Conservation (phyloP, 2,329 filamentous ascomycete genomes). For the Sclerotinia borealis region DNA sequence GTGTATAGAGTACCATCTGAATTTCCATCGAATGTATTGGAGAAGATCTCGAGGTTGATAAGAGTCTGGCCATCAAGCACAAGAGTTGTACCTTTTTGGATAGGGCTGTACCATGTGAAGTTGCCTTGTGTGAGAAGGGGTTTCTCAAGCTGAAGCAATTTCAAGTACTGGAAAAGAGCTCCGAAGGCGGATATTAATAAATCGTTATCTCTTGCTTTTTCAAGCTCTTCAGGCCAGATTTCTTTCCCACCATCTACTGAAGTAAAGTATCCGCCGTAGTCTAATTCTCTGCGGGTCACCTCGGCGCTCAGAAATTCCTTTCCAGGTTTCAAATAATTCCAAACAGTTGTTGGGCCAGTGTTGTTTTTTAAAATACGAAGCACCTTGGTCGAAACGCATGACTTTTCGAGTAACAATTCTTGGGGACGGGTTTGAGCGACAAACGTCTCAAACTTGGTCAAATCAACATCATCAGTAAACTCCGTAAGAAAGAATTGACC, state of each 20-base stretch:
- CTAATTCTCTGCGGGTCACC: constrained; percentile 72
- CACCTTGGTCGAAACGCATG: constrained; percentile 77
- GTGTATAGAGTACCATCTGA: constrained; percentile 81
- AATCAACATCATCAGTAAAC: constrained; percentile 83
- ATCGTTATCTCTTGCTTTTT: constrained; percentile 69
- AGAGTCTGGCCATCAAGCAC: constrained; percentile 93
- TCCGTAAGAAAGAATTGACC: constrained; percentile 92
- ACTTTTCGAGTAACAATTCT: constrained; percentile 86
- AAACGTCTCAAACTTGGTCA: constrained; percentile 96
- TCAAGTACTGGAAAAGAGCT: constrained; percentile 80
- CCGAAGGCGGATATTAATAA: constrained; percentile 86
- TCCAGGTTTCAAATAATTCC: constrained; percentile 83
- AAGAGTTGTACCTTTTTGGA: constrained; percentile 79
- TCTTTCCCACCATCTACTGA: constrained; percentile 49
- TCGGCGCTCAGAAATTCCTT: constrained; percentile 91
- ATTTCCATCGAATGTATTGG: constrained; percentile 85
- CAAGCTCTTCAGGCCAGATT: constrained; percentile 69
- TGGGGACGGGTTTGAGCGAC: constrained; percentile 86
- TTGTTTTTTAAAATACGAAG: constrained; percentile 94
- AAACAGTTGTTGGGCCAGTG: constrained; percentile 84
- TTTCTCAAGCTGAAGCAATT: constrained; percentile 79
- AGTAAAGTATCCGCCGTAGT: constrained; percentile 72
- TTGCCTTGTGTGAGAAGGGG: constrained; percentile 84
- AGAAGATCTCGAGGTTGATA: constrained; percentile 96
- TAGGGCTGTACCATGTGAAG: constrained; percentile 87